Base-by-base conservation (phyloP, 305 asterid genomes). In the Fraxinus greggii region DNA sequence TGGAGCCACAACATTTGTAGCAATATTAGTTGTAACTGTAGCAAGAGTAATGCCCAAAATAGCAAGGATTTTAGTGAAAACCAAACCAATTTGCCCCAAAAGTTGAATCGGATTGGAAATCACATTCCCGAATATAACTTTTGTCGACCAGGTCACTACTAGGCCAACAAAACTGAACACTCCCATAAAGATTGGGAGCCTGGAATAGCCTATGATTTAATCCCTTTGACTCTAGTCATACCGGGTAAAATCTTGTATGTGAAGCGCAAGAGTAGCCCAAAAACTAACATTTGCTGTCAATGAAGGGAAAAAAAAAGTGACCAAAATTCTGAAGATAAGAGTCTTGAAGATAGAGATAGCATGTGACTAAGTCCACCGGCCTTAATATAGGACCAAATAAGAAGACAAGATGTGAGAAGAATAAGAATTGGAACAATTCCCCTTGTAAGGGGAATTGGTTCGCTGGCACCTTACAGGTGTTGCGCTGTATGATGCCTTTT, bases 1-100 rank as follows among this genome's bases (percentile, higher is more conserved):
- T 0, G 97, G 99, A 1, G 99, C 99, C 4, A 95, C 99, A 9
- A 93, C 96, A 12, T 95, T 93, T 13, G 99, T 98, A 2, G 99
- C 98, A 33, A 93, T 92, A 88, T 95, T 95, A 82, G 99, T 95
- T 0, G 98, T 95, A 59, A 95, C 63, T 19, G 86, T 87, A 23
- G 98, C 97, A 1, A 95, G 89, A 56, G 94, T 92, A 51, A 94
- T 91, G 61, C 99, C 98, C 0, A 95, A 0, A 42, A 94, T 91
- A 36, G 98, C 93, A 6, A 94, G n/a, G 2, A 94, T 79, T 77
- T 79, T 92, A 0, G 95, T 92, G 88, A 85, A 86, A 1, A 86
- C 8, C 17, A 97, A 98, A 10, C 98, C 98, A 8, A 95, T 93
- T 78, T 78, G 78, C 1, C 92, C 98, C 0, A 93, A 87, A 1